Conservation (phyloP, 495 filamentous ascomycete genomes). For the Aspergillus conjunctus region DNA sequence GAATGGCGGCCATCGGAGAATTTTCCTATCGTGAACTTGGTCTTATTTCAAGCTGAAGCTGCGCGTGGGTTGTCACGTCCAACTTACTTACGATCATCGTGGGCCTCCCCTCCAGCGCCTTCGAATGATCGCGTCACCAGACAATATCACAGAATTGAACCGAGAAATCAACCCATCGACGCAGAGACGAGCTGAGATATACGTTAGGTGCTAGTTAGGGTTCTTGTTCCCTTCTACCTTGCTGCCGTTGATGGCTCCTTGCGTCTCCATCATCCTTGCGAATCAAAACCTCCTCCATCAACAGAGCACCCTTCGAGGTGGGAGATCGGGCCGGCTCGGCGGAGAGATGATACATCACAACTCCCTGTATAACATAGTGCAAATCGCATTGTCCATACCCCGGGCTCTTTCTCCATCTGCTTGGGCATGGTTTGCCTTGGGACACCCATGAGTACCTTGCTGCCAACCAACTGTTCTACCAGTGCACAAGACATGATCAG, state of each 20-base stretch:
- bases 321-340: not conserved
- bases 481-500: too few relatives aligned
- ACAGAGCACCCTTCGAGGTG: not conserved
- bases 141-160: constrained; percentile 8
- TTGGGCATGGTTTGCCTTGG: not conserved
- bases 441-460: constrained; percentile 3
- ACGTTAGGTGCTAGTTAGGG: too few relatives aligned
- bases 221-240: constrained; percentile 1
- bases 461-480: not conserved
- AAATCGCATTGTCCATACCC: not conserved
- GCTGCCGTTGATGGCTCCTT: constrained; percentile 18
- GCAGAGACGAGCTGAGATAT: not conserved
- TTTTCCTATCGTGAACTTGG: constrained; percentile 17
- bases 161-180: not conserved
- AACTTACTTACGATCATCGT: constrained; percentile 5
- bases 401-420: not conserved
- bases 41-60: constrained; percentile 8
- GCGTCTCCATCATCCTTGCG: constrained; percentile 9
- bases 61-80: constrained; percentile 21
- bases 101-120: not conserved
- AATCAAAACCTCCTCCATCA: not conserved
- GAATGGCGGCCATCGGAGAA: constrained; percentile 18
- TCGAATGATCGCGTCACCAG: constrained; percentile 21
- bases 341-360: constrained; percentile 12
- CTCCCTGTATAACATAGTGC: constrained; percentile 1